Percentiles rank a stretch among this genome's conserved stretches.
These are phyloP conservation scores for Trichocladium antarcticum DNA, from an alignment of 495 filamentous ascomycete species.

Conservation along the genomic window DNA sequence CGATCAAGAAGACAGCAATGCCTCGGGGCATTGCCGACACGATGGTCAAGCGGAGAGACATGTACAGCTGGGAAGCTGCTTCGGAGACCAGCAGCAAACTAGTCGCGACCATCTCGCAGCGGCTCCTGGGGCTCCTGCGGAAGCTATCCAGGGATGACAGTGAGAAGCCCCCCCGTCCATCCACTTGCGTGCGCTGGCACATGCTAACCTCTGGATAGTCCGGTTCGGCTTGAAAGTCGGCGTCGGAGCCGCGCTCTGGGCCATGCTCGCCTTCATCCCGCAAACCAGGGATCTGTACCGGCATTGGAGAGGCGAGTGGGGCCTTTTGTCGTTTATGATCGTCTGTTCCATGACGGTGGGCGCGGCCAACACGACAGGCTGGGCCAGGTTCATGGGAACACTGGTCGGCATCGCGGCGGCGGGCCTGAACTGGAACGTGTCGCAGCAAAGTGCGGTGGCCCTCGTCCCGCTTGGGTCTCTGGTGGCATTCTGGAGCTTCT, in stretches of 20 bases:
- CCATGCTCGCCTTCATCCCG: conserved; percentile 72
- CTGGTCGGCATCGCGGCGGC: conserved; percentile 68
- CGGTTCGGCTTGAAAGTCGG: conserved; percentile 87
- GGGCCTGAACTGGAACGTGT: conserved; percentile 62
- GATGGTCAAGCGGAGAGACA: conserved; percentile 33
- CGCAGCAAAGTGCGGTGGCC: conserved; percentile 56
- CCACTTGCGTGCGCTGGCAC: not conserved
- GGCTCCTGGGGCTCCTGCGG: conserved; percentile 28
- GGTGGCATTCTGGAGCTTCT: conserved; percentile 72
- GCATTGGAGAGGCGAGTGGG: conserved; percentile 95
- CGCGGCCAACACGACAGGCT: conserved; percentile 83
- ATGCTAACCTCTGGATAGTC: conserved; percentile 30
- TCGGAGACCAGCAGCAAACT: conserved; percentile 27
- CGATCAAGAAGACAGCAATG: conserved; percentile 35
- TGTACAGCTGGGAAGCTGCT: conserved; percentile 33
- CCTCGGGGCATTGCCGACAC: conserved; percentile 39
- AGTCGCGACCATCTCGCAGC: conserved; percentile 30
- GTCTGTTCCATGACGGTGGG: conserved; percentile 97
- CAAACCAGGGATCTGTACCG: conserved; percentile 66
- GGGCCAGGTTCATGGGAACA: conserved; percentile 78
- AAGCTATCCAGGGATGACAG: conserved; percentile 42
- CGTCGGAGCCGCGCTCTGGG: conserved; percentile 74
- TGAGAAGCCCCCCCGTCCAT: conserved; percentile 13
- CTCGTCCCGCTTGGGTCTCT: conserved; percentile 71
- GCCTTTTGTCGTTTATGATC: conserved; percentile 91